These are phyloP conservation scores for Haplographium delicatum DNA, from an alignment of 495 filamentous ascomycete genomes.

Conservation along the genomic window DNA sequence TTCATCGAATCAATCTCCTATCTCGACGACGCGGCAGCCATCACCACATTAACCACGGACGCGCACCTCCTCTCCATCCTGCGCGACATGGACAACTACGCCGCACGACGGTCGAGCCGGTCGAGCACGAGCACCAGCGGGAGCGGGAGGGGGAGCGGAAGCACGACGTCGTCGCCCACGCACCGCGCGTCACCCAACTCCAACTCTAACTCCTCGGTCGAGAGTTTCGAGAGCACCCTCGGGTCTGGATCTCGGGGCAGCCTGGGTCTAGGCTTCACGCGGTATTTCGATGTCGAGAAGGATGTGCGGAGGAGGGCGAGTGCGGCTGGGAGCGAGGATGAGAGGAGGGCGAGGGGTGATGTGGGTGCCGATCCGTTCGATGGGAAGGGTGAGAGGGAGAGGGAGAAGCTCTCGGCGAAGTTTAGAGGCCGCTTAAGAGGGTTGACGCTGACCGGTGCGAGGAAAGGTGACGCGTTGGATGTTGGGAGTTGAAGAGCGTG, in stretches of 20 bases:
- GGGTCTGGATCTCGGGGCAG: not conserved
- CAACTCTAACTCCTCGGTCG: conserved; percentile 3
- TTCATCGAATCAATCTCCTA: conserved; percentile 7
- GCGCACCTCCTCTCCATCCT: conserved; percentile 14
- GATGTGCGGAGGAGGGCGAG: conserved; percentile 16
- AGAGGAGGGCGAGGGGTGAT: too few species aligned
- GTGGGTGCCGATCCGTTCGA: conserved; percentile 3
- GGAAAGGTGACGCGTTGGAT: conserved; percentile 1
- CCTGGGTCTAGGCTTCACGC: not conserved
- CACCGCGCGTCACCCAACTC: too few species aligned
- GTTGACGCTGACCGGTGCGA: conserved; percentile 10
- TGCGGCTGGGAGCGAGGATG: conserved; percentile 12
- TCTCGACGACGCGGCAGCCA: not conserved
- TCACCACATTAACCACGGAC: not conserved
- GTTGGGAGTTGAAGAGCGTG: not conserved
- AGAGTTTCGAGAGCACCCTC: not conserved
- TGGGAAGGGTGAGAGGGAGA: conserved; percentile 7
- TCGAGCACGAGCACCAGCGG: too few species aligned
- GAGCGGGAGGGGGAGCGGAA: too few species aligned
- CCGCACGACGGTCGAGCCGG: not conserved
- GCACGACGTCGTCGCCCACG: not conserved
- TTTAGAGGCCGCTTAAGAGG: conserved; percentile 16
- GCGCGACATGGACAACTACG: conserved; percentile 19
- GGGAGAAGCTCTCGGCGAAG: conserved; percentile 19
- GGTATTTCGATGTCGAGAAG: conserved; percentile 3